These are phyloP conservation scores for Hawksworthiomyces lignivorus DNA, from an alignment of 2,329 filamentous ascomycete species.

Conservation along the genomic window DNA sequence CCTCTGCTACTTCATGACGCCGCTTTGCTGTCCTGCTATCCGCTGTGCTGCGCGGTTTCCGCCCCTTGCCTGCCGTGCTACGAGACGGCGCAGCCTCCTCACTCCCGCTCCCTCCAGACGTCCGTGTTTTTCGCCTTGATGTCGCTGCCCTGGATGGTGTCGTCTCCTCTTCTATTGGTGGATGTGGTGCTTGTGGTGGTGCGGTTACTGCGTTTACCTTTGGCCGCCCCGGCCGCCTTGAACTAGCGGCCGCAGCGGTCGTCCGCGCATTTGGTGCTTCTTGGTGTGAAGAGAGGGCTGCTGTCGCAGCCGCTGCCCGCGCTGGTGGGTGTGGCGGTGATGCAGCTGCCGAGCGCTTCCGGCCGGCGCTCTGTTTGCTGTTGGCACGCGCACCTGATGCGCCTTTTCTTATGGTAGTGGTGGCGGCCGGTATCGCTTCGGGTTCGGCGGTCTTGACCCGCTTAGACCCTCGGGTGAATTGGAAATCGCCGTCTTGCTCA, in stretches of 20 bases:
- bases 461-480: constrained; percentile 63
- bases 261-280: neutral
- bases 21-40: neutral
- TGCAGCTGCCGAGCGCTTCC: constrained; percentile 21
- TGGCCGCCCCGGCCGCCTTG: constrained; percentile 8
- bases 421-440: constrained; percentile 24
- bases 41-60: constrained; percentile 16
- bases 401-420: constrained; percentile 7
- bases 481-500: constrained; percentile 71
- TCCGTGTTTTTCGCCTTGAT: constrained; percentile 7
- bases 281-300: neutral
- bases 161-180: neutral
- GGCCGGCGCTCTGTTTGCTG: constrained; percentile 30
- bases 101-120: no score
- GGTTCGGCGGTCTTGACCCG: constrained; percentile 48
- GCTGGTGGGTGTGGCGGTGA: constrained; percentile 16
- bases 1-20: constrained; percentile 12
- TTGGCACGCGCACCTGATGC: constrained; percentile 30
- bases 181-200: constrained; percentile 19
- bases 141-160: constrained; percentile 2
- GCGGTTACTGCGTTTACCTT: constrained; percentile 19
- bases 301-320: constrained; percentile 2
- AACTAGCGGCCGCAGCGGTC: neutral
- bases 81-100: no score
- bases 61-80: no score